phyloP scores from a whole-genome alignment of 2,329 filamentous ascomycete genomes.

The Bipolaris bicolor region DNA sequence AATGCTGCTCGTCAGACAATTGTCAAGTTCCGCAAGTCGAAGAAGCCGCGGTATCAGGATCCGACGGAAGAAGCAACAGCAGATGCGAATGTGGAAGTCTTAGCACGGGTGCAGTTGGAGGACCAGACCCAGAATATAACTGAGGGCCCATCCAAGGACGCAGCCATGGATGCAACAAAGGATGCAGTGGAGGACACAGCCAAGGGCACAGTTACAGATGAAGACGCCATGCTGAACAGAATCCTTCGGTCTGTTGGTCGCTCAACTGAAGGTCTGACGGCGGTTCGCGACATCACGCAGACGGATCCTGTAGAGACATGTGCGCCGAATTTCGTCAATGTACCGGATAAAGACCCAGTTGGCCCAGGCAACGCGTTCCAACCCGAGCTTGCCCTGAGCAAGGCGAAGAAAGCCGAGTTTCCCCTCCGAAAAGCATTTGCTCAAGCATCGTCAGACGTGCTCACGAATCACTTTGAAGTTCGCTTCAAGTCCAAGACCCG shows the following conservation, averaged over 20 bases:
- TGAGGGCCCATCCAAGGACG: not conserved
- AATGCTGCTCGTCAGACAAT: not conserved
- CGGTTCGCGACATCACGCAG: not conserved
- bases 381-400: not conserved
- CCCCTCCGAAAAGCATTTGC: not conserved
- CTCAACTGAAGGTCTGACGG: not conserved
- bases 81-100: not conserved
- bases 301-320: not conserved
- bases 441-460: not conserved
- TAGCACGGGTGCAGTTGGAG: not conserved
- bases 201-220: not conserved
- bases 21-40: not conserved
- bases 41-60: not conserved
- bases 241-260: not conserved
- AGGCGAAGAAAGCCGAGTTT: not conserved
- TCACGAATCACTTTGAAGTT: conserved; percentile 23
- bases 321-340: not conserved
- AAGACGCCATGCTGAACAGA: not conserved
- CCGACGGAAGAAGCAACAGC: not conserved
- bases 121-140: not conserved
- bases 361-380: not conserved
- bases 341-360: not conserved
- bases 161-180: not conserved
- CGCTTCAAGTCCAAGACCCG: not conserved
- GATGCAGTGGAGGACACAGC: not conserved